Conservation (phyloP, 192 early-diverging fungal species). For the Rhizophagus sp. region DNA sequence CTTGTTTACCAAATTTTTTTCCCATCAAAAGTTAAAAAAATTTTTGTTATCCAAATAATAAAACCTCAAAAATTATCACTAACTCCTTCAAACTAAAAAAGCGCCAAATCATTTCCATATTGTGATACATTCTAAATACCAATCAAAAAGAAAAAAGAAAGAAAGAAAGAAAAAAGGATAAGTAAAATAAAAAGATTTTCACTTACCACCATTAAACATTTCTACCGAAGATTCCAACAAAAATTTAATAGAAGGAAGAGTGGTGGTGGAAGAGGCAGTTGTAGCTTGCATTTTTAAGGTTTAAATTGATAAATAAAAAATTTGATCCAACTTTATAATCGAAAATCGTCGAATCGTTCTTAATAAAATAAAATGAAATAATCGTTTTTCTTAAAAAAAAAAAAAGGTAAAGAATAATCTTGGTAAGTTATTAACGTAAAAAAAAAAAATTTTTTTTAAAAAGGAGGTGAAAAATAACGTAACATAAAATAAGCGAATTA, state of each 20-base stretch:
- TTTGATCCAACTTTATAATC: not conserved
- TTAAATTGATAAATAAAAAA: not conserved
- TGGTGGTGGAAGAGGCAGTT: not conserved
- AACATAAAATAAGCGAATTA: too few relatives aligned
- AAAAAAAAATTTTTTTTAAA: not conserved
- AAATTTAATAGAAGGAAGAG: not conserved
- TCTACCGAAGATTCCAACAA: not conserved
- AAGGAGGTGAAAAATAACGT: too few relatives aligned
- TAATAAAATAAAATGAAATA: not conserved
- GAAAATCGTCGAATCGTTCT: not conserved
- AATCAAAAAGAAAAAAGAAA: not conserved
- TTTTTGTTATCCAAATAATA: not conserved
- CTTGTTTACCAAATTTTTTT: not conserved
- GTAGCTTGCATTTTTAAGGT: not conserved
- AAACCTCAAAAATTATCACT: not conserved
- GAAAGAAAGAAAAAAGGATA: not conserved
- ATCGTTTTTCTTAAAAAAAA: not conserved
- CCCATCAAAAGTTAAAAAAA: not conserved
- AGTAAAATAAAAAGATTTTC: not conserved
- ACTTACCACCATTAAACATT: not conserved
- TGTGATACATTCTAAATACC: too few relatives aligned
- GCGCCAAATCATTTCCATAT: not conserved
- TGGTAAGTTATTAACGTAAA: not conserved
- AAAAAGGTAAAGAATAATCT: not conserved
- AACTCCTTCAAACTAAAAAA: not conserved